Percentiles rank a stretch among this genome's conserved stretches.
Conservation (phyloP, 208 protist genomes). For the Leishmania lainsoni region DNA sequence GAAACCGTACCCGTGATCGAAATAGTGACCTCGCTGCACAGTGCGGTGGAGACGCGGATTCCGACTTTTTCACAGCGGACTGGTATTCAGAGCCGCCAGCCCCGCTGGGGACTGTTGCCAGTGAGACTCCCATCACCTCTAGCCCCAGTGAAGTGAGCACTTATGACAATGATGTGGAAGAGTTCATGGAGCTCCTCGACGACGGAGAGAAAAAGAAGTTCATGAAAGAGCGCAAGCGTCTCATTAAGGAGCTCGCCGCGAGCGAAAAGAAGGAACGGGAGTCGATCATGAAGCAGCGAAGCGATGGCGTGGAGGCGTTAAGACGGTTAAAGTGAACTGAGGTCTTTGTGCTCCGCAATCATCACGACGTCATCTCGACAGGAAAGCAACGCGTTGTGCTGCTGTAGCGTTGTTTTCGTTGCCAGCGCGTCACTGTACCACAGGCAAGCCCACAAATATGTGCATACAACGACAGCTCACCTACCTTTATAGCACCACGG, state of each 20-base stretch:
- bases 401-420: neutral
- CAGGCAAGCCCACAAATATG: neutral
- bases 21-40: conserved; percentile 16
- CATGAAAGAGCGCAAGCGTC: conserved; percentile 39
- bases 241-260: conserved; percentile 35
- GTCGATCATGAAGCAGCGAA: conserved; percentile 27
- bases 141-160: neutral
- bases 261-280: conserved; percentile 47
- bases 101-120: neutral
- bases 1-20: neutral
- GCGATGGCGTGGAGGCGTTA: conserved; percentile 39
- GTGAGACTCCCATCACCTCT: neutral
- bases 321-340: conserved; percentile 26
- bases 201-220: conserved; percentile 34
- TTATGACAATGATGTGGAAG: conserved; percentile 15
- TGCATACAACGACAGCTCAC: neutral
- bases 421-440: neutral
- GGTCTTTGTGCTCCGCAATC: conserved; percentile 16
- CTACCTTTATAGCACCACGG: neutral
- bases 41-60: conserved; percentile 9
- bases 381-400: conserved; percentile 8
- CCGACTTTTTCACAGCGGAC: neutral
- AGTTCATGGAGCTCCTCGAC: conserved; percentile 25
- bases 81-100: neutral
- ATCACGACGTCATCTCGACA: conserved; percentile 17